phyloP scores from a whole-genome alignment of 2,329 filamentous ascomycete genomes.

The Thermothelomyces thermophilus region DNA sequence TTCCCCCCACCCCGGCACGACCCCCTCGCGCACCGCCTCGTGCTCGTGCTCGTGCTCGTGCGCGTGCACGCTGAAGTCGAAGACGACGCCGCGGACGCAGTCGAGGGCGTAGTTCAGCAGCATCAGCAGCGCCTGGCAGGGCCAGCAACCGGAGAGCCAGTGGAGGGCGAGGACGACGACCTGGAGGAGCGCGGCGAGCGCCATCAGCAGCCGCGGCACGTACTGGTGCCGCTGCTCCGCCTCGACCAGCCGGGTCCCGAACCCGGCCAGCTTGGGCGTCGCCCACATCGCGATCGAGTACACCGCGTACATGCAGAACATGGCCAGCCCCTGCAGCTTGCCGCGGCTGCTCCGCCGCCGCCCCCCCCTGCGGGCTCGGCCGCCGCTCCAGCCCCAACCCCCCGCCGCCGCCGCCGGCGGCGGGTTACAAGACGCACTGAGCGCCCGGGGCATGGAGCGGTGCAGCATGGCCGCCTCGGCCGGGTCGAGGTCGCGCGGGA shows the following conservation, averaged over 20 bases:
- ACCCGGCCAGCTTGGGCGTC: not conserved
- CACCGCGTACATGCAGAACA: not conserved
- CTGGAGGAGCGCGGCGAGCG: not conserved
- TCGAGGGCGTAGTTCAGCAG: not conserved
- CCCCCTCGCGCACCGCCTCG: too few relatives aligned
- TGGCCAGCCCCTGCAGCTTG: not conserved
- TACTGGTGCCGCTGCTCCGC: not conserved
- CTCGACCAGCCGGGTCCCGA: not conserved
- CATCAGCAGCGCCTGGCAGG: not conserved
- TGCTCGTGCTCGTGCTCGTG: too few relatives aligned
- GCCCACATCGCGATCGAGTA: not conserved
- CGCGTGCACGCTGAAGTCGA: slow-evolving; percentile 1
- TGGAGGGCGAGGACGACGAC: not conserved
- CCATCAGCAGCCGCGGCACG: not conserved
- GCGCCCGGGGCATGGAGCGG: slow-evolving; percentile 40
- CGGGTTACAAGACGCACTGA: slow-evolving; percentile 5
- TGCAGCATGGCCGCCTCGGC: slow-evolving; percentile 48
- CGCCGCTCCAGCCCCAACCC: too few relatives aligned
- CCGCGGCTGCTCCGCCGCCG: not conserved
- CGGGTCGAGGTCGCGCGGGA: slow-evolving; percentile 50
- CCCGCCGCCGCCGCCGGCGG: not conserved
- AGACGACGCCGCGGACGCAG: not conserved
- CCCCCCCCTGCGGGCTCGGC: not conserved
- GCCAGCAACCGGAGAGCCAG: not conserved
- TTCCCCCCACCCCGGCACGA: too few relatives aligned